Base-by-base conservation (phyloP, 768 basidiomycete genomes). In the Podaxis mareebaensis region DNA sequence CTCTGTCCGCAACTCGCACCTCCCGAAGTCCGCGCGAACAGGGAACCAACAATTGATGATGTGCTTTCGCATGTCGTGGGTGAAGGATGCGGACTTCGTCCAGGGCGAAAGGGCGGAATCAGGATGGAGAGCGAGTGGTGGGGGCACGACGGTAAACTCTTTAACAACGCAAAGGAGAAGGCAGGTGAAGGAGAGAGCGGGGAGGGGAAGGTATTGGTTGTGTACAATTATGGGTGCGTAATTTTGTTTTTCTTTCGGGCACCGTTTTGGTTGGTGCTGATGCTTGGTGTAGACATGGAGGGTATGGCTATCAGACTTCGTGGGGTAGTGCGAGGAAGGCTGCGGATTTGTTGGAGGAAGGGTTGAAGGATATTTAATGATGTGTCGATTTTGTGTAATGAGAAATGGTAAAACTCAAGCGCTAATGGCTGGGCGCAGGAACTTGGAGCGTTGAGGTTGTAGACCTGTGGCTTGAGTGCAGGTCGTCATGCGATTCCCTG, bases 91-190 rank as follows among this genome's bases (percentile, higher is more conserved):
- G 92, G 92, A 10, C 53, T 74, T 3, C 65, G 73, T 10, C 91
- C 90, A 2, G 83, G 73, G 0, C 76, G 91, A 63, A 83, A 83
- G 36, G 86, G 83, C 26, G 89, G 89, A 0, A 77, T 90, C 24
- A 74, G 89, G 49, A 70, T 91, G 0, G 89, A 86, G 44, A 70
- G 76, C 0, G 85, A 84, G 33, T 81, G 74, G 65, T 51, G 62
- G 53, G 36, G 33, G 6, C 38, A 33, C 26, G 28, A 56, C 44
- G 53, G 62, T 58, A 56, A 56, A 60, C 38, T 44, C 13, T 24
- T 40, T 75, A 66, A 80, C 42, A 44, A 28, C 13, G 20, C 7
- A 42, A 76, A 76, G 4, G 68, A 64, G 54, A 69, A 48, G 65
- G 59, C 30, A 54, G 58, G 20, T 75, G 54, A 63, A 15, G 60